Percentiles rank a stretch among this genome's conserved stretches.
Evolutionary conservation across 176 grass and related monocot genomes (phyloP).

Genomic region (Otatea glauca): DNA sequence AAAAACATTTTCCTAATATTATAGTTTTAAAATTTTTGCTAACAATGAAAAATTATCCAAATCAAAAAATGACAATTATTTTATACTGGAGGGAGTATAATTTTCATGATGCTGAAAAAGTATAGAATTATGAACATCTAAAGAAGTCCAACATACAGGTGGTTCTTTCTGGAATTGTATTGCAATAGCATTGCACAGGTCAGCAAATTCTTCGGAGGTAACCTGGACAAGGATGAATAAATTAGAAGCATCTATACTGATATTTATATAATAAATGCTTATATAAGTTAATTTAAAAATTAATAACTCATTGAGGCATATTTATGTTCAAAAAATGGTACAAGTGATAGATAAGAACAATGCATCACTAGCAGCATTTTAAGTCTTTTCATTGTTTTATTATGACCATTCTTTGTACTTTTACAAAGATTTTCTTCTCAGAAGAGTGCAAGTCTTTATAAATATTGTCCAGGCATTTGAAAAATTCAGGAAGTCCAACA

Average conservation of each 20-base stretch:
- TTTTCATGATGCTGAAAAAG: constrained; percentile 13
- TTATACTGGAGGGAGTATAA: neutral
- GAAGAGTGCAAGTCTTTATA: neutral
- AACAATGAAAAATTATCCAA: neutral
- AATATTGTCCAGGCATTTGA: neutral
- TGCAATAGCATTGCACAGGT: constrained; percentile 93
- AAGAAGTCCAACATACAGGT: constrained; percentile 65
- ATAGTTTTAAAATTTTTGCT: neutral
- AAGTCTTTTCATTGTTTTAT: neutral
- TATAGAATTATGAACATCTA: constrained; percentile 25
- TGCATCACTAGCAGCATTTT: constrained; percentile 1
- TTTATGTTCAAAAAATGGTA: constrained; percentile 4
- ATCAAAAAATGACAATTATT: neutral
- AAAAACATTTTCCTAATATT: constrained; percentile 11
- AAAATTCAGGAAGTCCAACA: neutral
- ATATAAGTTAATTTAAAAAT: neutral
- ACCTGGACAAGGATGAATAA: constrained; percentile 58
- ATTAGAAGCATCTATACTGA: constrained; percentile 27
- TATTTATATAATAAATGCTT: neutral
- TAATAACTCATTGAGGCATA: neutral
- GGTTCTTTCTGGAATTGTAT: constrained; percentile 96
- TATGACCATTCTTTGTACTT: neutral
- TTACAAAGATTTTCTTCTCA: neutral
- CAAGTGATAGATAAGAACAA: neutral
- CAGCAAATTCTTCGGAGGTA: constrained; percentile 93